Evolutionary conservation across 1,139 yeast species (phyloP).

Genomic region (Candida frijolesensis): DNA sequence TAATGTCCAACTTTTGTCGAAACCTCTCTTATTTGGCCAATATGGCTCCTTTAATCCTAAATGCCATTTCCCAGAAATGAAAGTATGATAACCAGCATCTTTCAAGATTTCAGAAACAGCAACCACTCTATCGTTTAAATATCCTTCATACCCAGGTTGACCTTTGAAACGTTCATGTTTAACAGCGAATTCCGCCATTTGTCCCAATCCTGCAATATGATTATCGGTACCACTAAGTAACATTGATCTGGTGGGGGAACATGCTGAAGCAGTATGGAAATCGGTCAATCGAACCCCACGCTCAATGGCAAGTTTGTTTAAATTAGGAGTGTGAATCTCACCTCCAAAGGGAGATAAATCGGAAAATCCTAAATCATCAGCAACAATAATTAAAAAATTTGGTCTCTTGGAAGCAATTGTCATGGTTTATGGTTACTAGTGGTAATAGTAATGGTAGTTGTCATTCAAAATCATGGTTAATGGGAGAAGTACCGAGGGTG

Average conservation of each 20-base stretch:
- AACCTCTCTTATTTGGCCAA: conserved; percentile 56
- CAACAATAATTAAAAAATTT: conserved; percentile 58
- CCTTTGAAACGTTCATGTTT: conserved; percentile 38
- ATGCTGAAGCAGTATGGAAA: conserved; percentile 66
- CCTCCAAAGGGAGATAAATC: conserved; percentile 61
- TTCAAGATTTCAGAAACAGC: conserved; percentile 53
- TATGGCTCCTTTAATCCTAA: conserved; percentile 50
- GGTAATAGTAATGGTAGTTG: no score
- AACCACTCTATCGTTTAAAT: conserved; percentile 53
- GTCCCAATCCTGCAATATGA: conserved; percentile 63
- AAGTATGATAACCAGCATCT: conserved; percentile 50
- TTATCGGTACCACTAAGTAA: conserved; percentile 62
- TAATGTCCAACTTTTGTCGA: conserved; percentile 50
- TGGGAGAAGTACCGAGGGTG: no score
- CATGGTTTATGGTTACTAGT: conserved; percentile 1
- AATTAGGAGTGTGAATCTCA: conserved; percentile 59
- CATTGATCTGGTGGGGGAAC: conserved; percentile 68
- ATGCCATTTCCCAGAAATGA: conserved; percentile 62
- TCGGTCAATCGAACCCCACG: conserved; percentile 54
- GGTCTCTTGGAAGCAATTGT: conserved; percentile 23
- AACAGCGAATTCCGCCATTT: conserved; percentile 53
- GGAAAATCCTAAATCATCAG: conserved; percentile 65
- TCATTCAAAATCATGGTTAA: no score
- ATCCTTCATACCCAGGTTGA: conserved; percentile 61
- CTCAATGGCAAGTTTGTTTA: conserved; percentile 40